Evolutionary conservation across 2,329 filamentous ascomycete species (phyloP), one percentile per base, ranked within the genome.

Genomic region (Aureobasidium mangrovei): DNA sequence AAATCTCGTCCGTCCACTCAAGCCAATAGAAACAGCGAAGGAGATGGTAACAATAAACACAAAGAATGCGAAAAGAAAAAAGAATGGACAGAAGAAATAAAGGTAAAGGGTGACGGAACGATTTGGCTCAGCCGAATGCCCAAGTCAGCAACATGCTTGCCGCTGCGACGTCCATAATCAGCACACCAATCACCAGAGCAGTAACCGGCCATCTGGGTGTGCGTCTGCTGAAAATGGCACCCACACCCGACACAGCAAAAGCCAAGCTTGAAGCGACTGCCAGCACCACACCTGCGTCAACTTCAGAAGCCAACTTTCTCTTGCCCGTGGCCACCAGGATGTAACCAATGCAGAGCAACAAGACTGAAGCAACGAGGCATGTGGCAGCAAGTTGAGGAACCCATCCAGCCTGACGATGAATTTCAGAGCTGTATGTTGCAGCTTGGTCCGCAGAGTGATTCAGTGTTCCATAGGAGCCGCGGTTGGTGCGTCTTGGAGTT

Each of bases 281-380:
- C 39, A 88, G 74, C 1, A 86, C 76, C 2, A 87, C 84, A 7
- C 83, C 86, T 0, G 80, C 80, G 62, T 91, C 85, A 3, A 91
- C 87, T 66, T 88, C 82, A n/a, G 82, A 75, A 4, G 79, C 75
- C 60, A 85, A 75, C 65, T 80, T 85, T 64, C 82, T 83, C 44
- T 80, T 77, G 7, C 86, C 86, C 1, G 87, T 87, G 10, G 74
- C 70, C 32, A 86, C 80, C 36, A 93, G 77, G 7, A 85, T 74
- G 36, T 75, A 75, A 0, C 85, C 80, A 32, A 91, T 77, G 45
- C 77, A 67, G 35, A 89, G 76, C 7, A 91, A 75, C 5, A 83
- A 67, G 35, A 84, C 76, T 0, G 86, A 78, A 0, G 80, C 76
- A 2, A 72, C 69, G 59, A 86, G 77, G 55, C 77, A 75, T 5